Evolutionary conservation across 495 filamentous ascomycete genomes (phyloP).

Genomic region (Podospora anserina): DNA sequence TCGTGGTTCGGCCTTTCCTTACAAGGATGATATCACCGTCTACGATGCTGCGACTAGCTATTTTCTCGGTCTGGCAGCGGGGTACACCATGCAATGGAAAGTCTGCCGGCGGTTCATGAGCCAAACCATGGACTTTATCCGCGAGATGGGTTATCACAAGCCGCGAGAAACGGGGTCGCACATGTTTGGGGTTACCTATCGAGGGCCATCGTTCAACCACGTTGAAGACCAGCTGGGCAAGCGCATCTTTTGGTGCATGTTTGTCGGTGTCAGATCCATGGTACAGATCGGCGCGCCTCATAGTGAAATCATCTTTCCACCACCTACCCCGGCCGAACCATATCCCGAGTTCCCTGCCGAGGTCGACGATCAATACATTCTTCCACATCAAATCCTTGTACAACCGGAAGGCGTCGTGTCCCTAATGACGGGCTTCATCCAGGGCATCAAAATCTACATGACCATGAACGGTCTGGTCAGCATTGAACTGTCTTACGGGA

Average conservation of each 20-base stretch:
- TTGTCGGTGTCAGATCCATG: slow-evolving; percentile 62
- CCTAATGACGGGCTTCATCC: slow-evolving; percentile 69
- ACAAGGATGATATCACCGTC: slow-evolving; percentile 61
- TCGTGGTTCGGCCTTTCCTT: slow-evolving; percentile 64
- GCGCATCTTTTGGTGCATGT: slow-evolving; percentile 74
- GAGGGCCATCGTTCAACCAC: slow-evolving; percentile 53
- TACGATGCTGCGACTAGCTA: slow-evolving; percentile 87
- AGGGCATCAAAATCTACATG: slow-evolving; percentile 66
- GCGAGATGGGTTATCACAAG: slow-evolving; percentile 62
- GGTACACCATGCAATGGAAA: slow-evolving; percentile 66
- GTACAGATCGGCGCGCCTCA: slow-evolving; percentile 67
- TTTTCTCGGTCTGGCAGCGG: slow-evolving; percentile 67
- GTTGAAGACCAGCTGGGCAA: slow-evolving; percentile 75
- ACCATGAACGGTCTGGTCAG: slow-evolving; percentile 66
- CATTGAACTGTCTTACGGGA: slow-evolving; percentile 71
- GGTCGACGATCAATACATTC: slow-evolving; percentile 76
- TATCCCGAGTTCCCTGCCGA: slow-evolving; percentile 80
- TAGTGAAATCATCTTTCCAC: slow-evolving; percentile 62
- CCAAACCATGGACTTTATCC: slow-evolving; percentile 69
- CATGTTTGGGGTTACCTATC: slow-evolving; percentile 31
- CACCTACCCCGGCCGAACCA: slow-evolving; percentile 65
- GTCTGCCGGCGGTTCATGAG: slow-evolving; percentile 66
- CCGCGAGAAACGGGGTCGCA: slow-evolving; percentile 36
- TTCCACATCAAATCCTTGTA: slow-evolving; percentile 54
- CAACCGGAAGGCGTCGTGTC: slow-evolving; percentile 64